Percentiles rank a stretch among this genome's conserved stretches.
phyloP scores from a whole-genome alignment of 352 stramenopile species.

The Phytophthora melonis region DNA sequence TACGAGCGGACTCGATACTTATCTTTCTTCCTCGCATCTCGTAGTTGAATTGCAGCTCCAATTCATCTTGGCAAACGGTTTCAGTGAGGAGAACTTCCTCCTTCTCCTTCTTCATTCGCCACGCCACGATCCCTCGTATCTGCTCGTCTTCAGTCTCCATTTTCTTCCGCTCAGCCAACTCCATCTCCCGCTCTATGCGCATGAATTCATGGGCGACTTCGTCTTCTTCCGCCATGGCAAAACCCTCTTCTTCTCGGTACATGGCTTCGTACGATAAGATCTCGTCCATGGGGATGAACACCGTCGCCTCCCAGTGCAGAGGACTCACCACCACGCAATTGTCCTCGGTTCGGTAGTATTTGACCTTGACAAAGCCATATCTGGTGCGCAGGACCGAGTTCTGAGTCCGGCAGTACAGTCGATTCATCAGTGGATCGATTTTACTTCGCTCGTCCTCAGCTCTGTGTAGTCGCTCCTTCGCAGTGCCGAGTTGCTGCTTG shows the following conservation, averaged over 20 bases:
- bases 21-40: constrained; percentile 43
- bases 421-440: constrained; percentile 40
- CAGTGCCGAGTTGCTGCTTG: constrained; percentile 17
- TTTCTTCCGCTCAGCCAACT: constrained; percentile 32
- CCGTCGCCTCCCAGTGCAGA: constrained; percentile 58
- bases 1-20: constrained; percentile 29
- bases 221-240: constrained; percentile 64
- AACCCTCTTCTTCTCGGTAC: constrained; percentile 53
- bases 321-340: constrained; percentile 55
- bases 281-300: constrained; percentile 57
- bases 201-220: constrained; percentile 29
- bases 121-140: constrained; percentile 45
- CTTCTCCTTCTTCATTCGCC: constrained; percentile 50
- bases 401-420: constrained; percentile 51
- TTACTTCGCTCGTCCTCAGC: constrained; percentile 27
- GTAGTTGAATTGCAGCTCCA: constrained; percentile 60
- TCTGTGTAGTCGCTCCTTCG: constrained; percentile 29
- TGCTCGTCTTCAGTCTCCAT: constrained; percentile 63
- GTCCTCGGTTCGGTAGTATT: constrained; percentile 67
- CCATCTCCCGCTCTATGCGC: constrained; percentile 22
- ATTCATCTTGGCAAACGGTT: constrained; percentile 51
- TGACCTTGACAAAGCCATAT: constrained; percentile 56
- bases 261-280: constrained; percentile 57
- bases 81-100: constrained; percentile 44
- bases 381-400: constrained; percentile 53